phyloP scores from a whole-genome alignment of 768 basidiomycete species.

The Amanita rimosa region DNA sequence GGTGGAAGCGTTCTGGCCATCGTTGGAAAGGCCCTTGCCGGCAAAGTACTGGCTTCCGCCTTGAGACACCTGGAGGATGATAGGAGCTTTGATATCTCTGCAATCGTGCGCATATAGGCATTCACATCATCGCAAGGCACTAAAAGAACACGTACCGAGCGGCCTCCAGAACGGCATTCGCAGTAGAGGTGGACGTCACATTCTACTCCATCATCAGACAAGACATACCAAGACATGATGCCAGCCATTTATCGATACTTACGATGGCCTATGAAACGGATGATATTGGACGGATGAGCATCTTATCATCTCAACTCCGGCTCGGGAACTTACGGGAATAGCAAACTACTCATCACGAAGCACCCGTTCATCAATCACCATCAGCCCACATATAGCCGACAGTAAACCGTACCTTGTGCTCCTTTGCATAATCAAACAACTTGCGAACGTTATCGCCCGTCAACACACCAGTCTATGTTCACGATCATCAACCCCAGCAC shows the following conservation, averaged over 20 bases:
- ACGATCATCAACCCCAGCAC: neutral
- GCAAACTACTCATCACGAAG: conserved; percentile 44
- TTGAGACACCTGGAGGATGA: conserved; percentile 97
- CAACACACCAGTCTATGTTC: conserved; percentile 75
- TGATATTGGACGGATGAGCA: neutral
- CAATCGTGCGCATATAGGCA: conserved; percentile 7
- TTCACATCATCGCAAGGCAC: neutral
- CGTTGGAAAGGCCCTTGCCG: conserved; percentile 92
- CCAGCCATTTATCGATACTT: conserved; percentile 26
- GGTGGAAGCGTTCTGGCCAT: conserved; percentile 91
- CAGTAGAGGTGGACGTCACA: conserved; percentile 91
- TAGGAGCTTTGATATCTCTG: conserved; percentile 92
- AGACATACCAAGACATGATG: neutral
- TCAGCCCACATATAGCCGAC: neutral
- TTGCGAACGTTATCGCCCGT: conserved; percentile 94
- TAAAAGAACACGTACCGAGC: conserved; percentile 49
- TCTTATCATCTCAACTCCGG: neutral
- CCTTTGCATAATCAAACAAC: conserved; percentile 89
- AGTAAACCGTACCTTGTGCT: conserved; percentile 52
- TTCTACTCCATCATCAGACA: conserved; percentile 41
- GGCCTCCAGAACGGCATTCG: conserved; percentile 91
- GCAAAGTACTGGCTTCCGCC: conserved; percentile 95
- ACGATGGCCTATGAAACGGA: conserved; percentile 54
- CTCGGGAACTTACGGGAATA: conserved; percentile 52
- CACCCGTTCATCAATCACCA: neutral